phyloP scores from a whole-genome alignment of 73 alveolate species.

The Tetrahymena thermophila region DNA sequence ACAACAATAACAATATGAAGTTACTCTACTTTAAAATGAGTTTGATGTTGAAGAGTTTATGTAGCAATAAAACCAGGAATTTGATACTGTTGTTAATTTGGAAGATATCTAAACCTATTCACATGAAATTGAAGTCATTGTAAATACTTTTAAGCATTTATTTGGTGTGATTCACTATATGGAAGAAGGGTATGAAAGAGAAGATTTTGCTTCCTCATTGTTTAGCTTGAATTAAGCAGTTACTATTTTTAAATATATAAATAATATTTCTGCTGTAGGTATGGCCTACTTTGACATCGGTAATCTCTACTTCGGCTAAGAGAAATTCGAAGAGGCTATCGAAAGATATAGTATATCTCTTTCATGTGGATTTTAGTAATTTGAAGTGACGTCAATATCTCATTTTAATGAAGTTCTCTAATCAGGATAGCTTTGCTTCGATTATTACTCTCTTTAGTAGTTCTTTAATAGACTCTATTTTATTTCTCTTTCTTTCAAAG shows the following conservation, averaged over 20 bases:
- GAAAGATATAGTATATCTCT: not conserved
- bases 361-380: not conserved
- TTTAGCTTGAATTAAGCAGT: not conserved
- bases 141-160: not conserved
- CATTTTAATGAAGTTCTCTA: not conserved
- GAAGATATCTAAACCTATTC: not conserved
- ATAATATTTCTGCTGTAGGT: not conserved
- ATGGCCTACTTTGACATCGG: not conserved
- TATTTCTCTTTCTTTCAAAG: not conserved
- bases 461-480: not conserved
- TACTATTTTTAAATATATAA: not conserved
- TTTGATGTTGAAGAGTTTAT: not conserved
- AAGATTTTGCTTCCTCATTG: not conserved
- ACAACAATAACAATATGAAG: not conserved
- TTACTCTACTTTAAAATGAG: not conserved
- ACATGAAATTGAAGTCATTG: not conserved
- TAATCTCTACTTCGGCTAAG: not conserved
- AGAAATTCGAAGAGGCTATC: not conserved
- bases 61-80: not conserved
- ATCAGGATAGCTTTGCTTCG: not conserved
- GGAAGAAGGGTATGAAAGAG: not conserved
- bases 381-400: not conserved
- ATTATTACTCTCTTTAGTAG: not conserved
- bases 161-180: not conserved
- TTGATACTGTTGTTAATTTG: not conserved